These are phyloP conservation scores for Heritiera littoralis DNA, from an alignment of 345 rosid genomes.

Conservation along the genomic window DNA sequence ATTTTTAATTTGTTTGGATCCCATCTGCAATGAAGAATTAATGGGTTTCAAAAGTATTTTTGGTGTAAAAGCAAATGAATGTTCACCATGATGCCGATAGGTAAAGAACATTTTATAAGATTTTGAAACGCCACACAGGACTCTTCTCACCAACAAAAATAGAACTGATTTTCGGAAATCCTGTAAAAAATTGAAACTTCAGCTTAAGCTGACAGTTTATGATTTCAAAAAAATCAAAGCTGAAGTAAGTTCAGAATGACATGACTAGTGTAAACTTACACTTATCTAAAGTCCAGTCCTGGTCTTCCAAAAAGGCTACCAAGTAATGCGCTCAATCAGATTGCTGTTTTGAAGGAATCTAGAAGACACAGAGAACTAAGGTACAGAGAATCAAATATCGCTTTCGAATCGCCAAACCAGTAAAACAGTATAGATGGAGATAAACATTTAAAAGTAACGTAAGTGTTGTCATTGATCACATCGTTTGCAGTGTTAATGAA, in stretches of 20 bases:
- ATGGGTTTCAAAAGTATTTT: not conserved
- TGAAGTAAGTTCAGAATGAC: not conserved
- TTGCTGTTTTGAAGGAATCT: slow-evolving; percentile 85
- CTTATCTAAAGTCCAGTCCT: slow-evolving; percentile 61
- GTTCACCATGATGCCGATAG: slow-evolving; percentile 4
- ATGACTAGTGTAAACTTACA: slow-evolving; percentile 11
- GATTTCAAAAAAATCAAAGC: not conserved
- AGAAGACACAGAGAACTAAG: slow-evolving; percentile 27
- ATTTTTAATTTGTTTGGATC: not conserved
- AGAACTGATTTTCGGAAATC: slow-evolving; percentile 43
- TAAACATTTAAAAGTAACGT: not conserved
- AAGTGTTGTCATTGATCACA: too few species aligned
- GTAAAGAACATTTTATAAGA: not conserved
- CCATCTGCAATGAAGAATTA: not conserved
- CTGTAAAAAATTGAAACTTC: slow-evolving; percentile 37
- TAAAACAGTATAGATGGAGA: not conserved
- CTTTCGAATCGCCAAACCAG: not conserved
- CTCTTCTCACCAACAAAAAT: not conserved
- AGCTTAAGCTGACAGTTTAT: slow-evolving; percentile 17
- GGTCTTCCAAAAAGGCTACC: slow-evolving; percentile 49
- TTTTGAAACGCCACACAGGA: not conserved
- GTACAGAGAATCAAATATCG: slow-evolving; percentile 17
- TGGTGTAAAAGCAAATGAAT: not conserved
- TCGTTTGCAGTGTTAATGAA: not conserved
- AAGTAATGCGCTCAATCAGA: slow-evolving; percentile 67